phyloP scores from a whole-genome alignment of 2,329 filamentous ascomycete genomes.

The Nothophaeocryptopus gaeumannii region DNA sequence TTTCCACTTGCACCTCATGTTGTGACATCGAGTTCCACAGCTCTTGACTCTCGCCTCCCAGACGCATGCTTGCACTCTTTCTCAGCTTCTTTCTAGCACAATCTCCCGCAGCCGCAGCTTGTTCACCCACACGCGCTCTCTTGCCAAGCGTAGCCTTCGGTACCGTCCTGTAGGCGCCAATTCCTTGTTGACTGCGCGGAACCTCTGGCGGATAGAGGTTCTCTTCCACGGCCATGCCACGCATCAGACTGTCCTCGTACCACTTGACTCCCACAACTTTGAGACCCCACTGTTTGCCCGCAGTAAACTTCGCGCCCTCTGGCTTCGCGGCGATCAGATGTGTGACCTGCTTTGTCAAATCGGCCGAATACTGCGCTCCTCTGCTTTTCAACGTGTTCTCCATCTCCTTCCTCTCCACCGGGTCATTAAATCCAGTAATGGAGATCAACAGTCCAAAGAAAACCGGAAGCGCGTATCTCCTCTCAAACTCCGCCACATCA shows the following conservation, averaged over 20 bases:
- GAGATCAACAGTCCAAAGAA: conserved; percentile 64
- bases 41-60: conserved; percentile 73
- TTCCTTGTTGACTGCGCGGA: conserved; percentile 67
- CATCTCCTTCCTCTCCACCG: conserved; percentile 66
- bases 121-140: conserved; percentile 50
- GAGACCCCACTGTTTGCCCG: conserved; percentile 79
- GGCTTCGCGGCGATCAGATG: conserved; percentile 80
- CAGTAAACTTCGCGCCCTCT: conserved; percentile 84
- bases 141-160: conserved; percentile 54
- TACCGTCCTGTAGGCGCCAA: conserved; percentile 60
- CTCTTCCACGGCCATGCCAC: conserved; percentile 90
- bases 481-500: conserved; percentile 68
- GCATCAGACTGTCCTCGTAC: conserved; percentile 76
- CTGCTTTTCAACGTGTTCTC: conserved; percentile 64
- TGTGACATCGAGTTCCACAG: conserved; percentile 87
- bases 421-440: conserved; percentile 67
- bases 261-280: conserved; percentile 78
- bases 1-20: conserved; percentile 27
- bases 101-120: conserved; percentile 12
- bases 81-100: conserved; percentile 73
- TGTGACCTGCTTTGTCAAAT: conserved; percentile 80
- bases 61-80: conserved; percentile 79
- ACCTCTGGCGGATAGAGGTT: conserved; percentile 74
- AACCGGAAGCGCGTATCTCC: conserved; percentile 60
- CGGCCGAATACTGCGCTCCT: conserved; percentile 81